Conservation (phyloP, 768 basidiomycete species). For the Coprinopsis marcescibilis region DNA sequence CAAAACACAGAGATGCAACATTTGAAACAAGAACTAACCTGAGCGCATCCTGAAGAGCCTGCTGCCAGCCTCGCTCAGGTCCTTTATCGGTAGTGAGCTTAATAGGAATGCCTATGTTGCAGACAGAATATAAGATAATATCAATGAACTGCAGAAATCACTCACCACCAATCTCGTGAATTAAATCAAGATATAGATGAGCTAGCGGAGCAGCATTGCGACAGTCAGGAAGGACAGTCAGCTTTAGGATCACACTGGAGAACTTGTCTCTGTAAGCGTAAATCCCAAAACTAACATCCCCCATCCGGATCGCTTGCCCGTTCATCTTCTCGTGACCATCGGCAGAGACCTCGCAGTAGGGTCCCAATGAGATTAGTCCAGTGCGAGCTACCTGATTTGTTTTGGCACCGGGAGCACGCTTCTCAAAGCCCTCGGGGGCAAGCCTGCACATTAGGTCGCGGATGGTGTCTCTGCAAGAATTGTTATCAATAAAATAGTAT, state of each 20-base stretch:
- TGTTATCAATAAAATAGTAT: no score
- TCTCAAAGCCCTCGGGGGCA: no score
- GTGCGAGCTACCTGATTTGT: no score
- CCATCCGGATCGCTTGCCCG: slow-evolving; percentile 12
- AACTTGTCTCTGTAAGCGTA: slow-evolving; percentile 8
- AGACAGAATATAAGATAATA: neutral
- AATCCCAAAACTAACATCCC: slow-evolving; percentile 2
- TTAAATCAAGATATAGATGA: slow-evolving; percentile 29
- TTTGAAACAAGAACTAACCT: slow-evolving; percentile 7
- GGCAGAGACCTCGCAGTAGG: slow-evolving; percentile 5
- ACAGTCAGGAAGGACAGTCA: slow-evolving; percentile 2
- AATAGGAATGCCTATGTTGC: slow-evolving; percentile 20
- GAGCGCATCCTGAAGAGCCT: slow-evolving; percentile 13
- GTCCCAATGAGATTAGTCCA: slow-evolving; percentile 3
- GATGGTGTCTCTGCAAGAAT: no score
- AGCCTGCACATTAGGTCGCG: no score
- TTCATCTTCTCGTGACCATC: slow-evolving; percentile 20
- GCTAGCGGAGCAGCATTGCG: slow-evolving; percentile 15
- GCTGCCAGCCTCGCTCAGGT: slow-evolving; percentile 24
- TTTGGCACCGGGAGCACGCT: no score
- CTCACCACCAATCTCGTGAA: slow-evolving; percentile 22
- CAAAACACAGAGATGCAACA: no score
- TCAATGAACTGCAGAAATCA: neutral
- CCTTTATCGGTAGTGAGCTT: slow-evolving; percentile 26
- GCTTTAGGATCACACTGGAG: slow-evolving; percentile 5